Percentiles rank a stretch among this genome's conserved stretches.
Evolutionary conservation across 768 basidiomycete species (phyloP).

Genomic region (Porphyrellus cyaneotinctus): DNA sequence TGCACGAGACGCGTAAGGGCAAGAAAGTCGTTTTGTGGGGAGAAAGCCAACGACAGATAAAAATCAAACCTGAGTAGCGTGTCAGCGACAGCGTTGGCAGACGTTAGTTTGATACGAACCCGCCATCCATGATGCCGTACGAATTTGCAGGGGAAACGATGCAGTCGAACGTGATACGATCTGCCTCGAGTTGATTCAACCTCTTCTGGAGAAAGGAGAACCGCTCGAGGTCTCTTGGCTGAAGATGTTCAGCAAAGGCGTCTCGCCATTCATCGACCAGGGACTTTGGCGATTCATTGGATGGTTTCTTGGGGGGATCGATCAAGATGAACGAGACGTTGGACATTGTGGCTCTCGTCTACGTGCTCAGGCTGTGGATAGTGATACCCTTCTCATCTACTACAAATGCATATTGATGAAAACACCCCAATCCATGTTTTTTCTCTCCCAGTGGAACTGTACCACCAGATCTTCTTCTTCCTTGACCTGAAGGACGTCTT

Average conservation of each 20-base stretch:
- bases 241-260: constrained; percentile 2
- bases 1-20: constrained; percentile 4
- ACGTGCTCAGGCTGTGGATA: too few species aligned
- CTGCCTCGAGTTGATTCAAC: not conserved
- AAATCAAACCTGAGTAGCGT: not conserved
- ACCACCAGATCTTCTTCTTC: constrained; percentile 8
- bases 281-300: not conserved
- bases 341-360: too few species aligned
- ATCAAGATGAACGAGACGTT: too few species aligned
- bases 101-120: not conserved
- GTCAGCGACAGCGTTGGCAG: not conserved
- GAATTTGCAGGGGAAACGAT: constrained; percentile 7
- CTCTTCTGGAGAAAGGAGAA: not conserved
- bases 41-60: not conserved
- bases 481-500: constrained; percentile 17
- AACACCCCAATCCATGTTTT: not conserved
- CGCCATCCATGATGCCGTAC: constrained; percentile 10
- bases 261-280: constrained; percentile 1
- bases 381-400: not conserved
- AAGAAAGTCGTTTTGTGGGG: not conserved
- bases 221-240: constrained; percentile 1
- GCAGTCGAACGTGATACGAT: constrained; percentile 2
- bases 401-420: not conserved
- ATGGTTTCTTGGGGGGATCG: not conserved
- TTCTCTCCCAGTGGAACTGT: constrained; percentile 18